These are phyloP conservation scores for Leishmania mexicana DNA, from an alignment of 208 protist species.

Conservation along the genomic window DNA sequence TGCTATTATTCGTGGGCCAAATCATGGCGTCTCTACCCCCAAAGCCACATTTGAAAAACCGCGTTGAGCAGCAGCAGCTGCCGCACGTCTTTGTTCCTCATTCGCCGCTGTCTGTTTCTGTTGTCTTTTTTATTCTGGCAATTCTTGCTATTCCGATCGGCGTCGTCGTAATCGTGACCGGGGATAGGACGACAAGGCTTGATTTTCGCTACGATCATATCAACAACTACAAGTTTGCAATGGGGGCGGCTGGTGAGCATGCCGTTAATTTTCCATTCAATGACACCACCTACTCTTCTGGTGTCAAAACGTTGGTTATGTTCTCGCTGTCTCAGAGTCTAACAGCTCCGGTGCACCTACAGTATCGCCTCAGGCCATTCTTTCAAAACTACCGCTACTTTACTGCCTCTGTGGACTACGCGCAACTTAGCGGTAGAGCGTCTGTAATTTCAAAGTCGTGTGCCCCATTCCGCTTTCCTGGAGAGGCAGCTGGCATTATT, in stretches of 20 bases:
- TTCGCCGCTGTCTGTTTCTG: constrained; percentile 90
- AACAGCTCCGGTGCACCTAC: constrained; percentile 93
- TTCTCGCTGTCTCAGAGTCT: constrained; percentile 81
- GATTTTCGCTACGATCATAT: constrained; percentile 79
- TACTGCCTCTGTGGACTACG: constrained; percentile 54
- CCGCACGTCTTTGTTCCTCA: constrained; percentile 95
- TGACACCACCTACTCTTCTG: constrained; percentile 39
- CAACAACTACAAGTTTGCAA: constrained; percentile 49
- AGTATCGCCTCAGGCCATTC: constrained; percentile 97
- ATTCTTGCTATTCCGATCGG: constrained; percentile 95
- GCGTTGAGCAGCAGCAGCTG: constrained; percentile 94
- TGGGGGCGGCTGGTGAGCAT: constrained; percentile 22
- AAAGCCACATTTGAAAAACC: constrained; percentile 43
- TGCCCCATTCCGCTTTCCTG: constrained; percentile 67
- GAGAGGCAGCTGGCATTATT: constrained; percentile 42
- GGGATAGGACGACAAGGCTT: constrained; percentile 60
- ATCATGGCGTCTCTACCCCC: constrained; percentile 24
- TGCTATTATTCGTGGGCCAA: not conserved
- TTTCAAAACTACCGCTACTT: constrained; percentile 98
- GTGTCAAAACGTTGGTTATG: constrained; percentile 33
- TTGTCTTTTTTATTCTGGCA: constrained; percentile 93
- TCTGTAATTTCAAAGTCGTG: constrained; percentile 24
- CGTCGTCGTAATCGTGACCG: constrained; percentile 80
- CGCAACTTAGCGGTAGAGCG: constrained; percentile 59
- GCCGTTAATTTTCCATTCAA: constrained; percentile 58